Percentiles rank a stretch among this genome's conserved stretches.
phyloP scores from a whole-genome alignment of 1,139 yeast genomes.

The Nadsonia starkeyi-henricii region DNA sequence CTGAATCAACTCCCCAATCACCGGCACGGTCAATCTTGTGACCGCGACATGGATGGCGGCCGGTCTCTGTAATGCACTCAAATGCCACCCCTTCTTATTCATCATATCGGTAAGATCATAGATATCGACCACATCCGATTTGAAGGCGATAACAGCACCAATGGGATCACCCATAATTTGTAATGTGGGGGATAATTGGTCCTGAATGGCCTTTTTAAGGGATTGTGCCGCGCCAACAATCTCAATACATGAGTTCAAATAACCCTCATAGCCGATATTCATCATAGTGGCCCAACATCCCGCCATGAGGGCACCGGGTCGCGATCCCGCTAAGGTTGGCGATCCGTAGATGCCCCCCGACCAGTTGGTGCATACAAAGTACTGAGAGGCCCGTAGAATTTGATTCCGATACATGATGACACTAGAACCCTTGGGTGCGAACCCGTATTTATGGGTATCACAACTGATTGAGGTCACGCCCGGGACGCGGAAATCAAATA shows the following conservation, averaged over 20 bases:
- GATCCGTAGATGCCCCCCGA: constrained; percentile 93
- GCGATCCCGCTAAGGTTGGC: constrained; percentile 89
- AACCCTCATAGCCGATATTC: constrained; percentile 68
- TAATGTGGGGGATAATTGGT: constrained; percentile 36
- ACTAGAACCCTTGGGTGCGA: constrained; percentile 95
- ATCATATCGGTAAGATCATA: constrained; percentile 66
- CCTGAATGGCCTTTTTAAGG: constrained; percentile 36
- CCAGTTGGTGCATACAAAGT: constrained; percentile 77
- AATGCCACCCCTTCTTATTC: constrained; percentile 72
- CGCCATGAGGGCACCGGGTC: constrained; percentile 93
- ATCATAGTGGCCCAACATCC: constrained; percentile 96
- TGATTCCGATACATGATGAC: constrained; percentile 72
- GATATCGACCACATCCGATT: constrained; percentile 43
- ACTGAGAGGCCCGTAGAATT: constrained; percentile 63
- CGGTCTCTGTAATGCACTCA: constrained; percentile 75
- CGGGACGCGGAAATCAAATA: constrained; percentile 73
- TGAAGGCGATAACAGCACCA: constrained; percentile 69
- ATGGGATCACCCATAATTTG: constrained; percentile 73
- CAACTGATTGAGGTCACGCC: constrained; percentile 98
- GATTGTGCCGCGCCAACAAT: constrained; percentile 54
- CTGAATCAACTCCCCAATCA: constrained; percentile 44
- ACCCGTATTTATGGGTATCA: constrained; percentile 95
- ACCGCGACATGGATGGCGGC: constrained; percentile 85
- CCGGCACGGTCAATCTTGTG: constrained; percentile 54
- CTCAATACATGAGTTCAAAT: constrained; percentile 46